These are phyloP conservation scores for Cyberlindnera japonica DNA, from an alignment of 805 yeast genomes.

Conservation along the genomic window DNA sequence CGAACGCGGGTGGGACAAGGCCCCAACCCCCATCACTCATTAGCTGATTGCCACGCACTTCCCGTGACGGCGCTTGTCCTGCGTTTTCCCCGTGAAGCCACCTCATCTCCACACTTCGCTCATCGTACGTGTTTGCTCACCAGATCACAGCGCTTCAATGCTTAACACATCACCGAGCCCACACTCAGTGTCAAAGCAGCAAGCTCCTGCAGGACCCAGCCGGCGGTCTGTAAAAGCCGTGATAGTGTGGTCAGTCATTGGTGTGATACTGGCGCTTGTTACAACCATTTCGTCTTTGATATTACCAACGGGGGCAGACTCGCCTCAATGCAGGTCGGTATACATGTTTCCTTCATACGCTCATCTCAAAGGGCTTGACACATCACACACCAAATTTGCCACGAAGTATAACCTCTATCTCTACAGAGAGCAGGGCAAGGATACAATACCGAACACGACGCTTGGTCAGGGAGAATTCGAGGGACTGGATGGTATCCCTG, in stretches of 20 bases:
- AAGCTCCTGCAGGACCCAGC: not conserved
- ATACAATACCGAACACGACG: constrained; percentile 43
- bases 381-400: constrained; percentile 64
- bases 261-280: constrained; percentile 5
- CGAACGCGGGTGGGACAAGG: no score
- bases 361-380: constrained; percentile 66
- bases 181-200: no score
- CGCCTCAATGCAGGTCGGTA: constrained; percentile 58
- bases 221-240: not conserved
- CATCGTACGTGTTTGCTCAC: no score
- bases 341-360: constrained; percentile 87
- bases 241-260: constrained; percentile 4
- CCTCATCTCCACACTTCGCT: no score
- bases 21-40: no score
- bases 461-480: constrained; percentile 30
- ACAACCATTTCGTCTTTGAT: constrained; percentile 3
- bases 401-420: constrained; percentile 79
- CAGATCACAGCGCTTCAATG: no score
- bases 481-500: constrained; percentile 67
- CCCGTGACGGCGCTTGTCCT: no score
- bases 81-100: no score
- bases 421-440: constrained; percentile 80
- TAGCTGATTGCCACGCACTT: no score
- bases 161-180: no score
- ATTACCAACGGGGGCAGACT: constrained; percentile 39